Conservation (phyloP, 139 green algal genomes). For the Auxenochlorella pyrenoidosa region DNA sequence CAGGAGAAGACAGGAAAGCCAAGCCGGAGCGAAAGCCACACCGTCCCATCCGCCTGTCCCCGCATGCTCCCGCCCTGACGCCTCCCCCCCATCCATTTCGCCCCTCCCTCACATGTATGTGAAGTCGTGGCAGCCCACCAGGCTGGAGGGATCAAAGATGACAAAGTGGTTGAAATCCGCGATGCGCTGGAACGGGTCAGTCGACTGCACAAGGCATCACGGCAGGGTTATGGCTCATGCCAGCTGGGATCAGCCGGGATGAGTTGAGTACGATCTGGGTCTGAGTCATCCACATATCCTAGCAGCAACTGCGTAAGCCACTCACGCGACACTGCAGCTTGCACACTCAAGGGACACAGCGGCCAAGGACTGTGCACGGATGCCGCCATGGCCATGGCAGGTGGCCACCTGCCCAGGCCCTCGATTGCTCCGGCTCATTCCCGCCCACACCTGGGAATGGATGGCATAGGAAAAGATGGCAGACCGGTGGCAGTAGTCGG, state of each 20-base stretch:
- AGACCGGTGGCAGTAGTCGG: conserved; percentile 80
- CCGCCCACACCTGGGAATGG: conserved; percentile 58
- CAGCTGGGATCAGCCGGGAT: too few relatives aligned
- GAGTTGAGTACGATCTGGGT: too few relatives aligned
- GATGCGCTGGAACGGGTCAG: conserved; percentile 54
- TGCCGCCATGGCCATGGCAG: not conserved
- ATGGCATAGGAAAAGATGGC: conserved; percentile 86
- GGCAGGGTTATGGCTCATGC: too few relatives aligned
- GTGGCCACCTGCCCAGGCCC: too few relatives aligned
- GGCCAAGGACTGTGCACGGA: not conserved
- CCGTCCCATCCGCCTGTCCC: too few relatives aligned
- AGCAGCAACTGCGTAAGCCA: too few relatives aligned
- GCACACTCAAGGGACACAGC: not conserved
- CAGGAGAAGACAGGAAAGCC: too few relatives aligned
- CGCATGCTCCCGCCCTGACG: too few relatives aligned
- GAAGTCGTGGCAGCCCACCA: conserved; percentile 86
- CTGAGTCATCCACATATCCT: too few relatives aligned
- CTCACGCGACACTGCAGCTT: not conserved
- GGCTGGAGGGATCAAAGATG: conserved; percentile 65
- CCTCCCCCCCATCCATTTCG: too few relatives aligned
- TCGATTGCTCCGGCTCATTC: not conserved
- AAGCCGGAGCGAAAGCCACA: too few relatives aligned
- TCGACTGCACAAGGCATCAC: not conserved
- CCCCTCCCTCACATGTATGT: conserved; percentile 50
- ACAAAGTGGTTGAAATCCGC: conserved; percentile 89